Evolutionary conservation across 2,329 filamentous ascomycete species (phyloP), one percentile per base, ranked within the genome.

Genomic region (Hymenoscyphus albidus): DNA sequence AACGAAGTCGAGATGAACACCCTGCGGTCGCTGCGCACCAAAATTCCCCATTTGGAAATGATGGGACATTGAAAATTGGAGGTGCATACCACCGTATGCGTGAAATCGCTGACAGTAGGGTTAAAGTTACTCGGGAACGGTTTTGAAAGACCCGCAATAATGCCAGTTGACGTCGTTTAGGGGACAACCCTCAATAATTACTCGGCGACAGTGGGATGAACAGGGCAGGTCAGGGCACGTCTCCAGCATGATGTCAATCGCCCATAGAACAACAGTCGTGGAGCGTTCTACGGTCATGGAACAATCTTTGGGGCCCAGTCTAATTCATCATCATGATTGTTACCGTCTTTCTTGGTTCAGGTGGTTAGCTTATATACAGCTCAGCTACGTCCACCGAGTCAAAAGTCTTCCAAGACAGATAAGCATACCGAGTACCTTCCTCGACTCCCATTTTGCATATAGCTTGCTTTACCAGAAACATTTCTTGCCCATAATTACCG

Each of bases 91-190:
- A 27, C 27, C 27, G 27, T 27, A 54, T 54, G 48, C 18, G 48
- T 54, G 12, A 10, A 18, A 54, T 54, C 48, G 48, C 18, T 13
- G 22, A 22, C 22, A 10, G 18, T 22, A 54, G 35, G 35, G 35
- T 35, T 27, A 54, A 22, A 54, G 48, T 54, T 54, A 54, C 18
- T 54, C 18, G 48, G 48, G 48, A 54, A 54, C 48, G 18, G 48
- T 54, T 54, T 54, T 27, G 18, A 54, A 54, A 54, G 48, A 54
- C 48, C 48, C 48, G 48, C 18, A 54, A 54, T 27, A 54, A 54
- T 54, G 48, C 48, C 44, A 51, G 44, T 51, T 51, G 44, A 51
- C 44, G 44, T 51, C 48, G 48, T 54, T 54, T 27, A 54, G 16
- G 48, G 48, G 18, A 54, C 10, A 54, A 54, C 48, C 48, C 48